These are phyloP conservation scores for Ampelocalamus luodianensis DNA, from an alignment of 176 grass and related monocot genomes.

Conservation along the genomic window DNA sequence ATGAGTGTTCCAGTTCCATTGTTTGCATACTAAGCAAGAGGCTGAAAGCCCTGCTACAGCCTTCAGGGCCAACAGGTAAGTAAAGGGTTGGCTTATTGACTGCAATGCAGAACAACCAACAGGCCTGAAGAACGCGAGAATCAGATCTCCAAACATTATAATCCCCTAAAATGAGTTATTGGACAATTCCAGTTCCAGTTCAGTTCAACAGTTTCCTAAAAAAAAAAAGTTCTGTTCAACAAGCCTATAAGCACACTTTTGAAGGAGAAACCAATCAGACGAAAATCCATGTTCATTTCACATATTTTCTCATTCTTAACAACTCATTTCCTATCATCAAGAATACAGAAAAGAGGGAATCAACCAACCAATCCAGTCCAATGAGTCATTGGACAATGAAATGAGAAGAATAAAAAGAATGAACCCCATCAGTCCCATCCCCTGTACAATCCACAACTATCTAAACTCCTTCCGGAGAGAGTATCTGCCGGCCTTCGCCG, in stretches of 20 bases:
- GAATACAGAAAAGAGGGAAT: background rate
- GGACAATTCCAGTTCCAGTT: background rate
- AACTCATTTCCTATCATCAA: background rate
- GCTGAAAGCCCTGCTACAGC: too few species aligned
- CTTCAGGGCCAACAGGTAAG: background rate
- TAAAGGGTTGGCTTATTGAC: background rate
- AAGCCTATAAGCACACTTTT: background rate
- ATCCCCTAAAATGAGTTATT: background rate
- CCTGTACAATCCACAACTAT: constrained; percentile 31
- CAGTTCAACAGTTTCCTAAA: background rate
- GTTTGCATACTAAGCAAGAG: background rate
- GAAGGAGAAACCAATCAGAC: background rate
- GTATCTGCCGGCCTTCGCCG: background rate
- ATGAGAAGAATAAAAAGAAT: background rate
- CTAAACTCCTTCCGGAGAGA: constrained; percentile 50
- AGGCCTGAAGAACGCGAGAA: background rate
- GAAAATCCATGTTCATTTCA: constrained; percentile 1
- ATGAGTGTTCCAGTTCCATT: background rate
- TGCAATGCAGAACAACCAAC: background rate
- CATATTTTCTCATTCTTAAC: background rate
- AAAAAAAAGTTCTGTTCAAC: too few species aligned
- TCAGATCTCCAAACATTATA: background rate
- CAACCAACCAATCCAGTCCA: constrained; percentile 32
- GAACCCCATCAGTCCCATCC: background rate
- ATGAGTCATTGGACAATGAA: constrained; percentile 33